Evolutionary conservation across 495 filamentous ascomycete species (phyloP).

Genomic region (Penicillium argentinense): DNA sequence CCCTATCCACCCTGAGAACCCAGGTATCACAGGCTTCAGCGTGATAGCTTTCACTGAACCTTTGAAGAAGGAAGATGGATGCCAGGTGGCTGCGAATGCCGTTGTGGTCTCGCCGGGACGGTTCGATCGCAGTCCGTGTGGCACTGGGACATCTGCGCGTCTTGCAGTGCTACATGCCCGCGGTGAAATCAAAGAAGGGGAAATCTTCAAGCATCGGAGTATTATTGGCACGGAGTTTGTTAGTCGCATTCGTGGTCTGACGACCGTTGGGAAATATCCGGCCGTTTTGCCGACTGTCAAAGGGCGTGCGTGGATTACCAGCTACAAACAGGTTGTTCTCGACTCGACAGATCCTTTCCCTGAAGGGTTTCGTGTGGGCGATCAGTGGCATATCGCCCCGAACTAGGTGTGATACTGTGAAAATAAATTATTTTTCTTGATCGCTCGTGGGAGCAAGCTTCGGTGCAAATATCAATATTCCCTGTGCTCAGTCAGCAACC

Average conservation of each 20-base stretch:
- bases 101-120: conserved; percentile 37
- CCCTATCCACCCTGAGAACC: conserved; percentile 36
- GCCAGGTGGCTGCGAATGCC: conserved; percentile 27
- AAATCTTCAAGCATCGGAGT: conserved; percentile 31
- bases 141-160: conserved; percentile 37
- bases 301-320: conserved; percentile 36
- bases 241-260: conserved; percentile 27
- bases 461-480: too few relatives aligned
- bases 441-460: too few relatives aligned
- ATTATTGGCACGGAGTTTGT: conserved; percentile 32
- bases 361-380: conserved; percentile 30
- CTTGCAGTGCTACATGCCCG: conserved; percentile 33
- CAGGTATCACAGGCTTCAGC: conserved; percentile 28
- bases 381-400: conserved; percentile 27
- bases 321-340: conserved; percentile 33
- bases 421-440: too few relatives aligned
- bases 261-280: conserved; percentile 24
- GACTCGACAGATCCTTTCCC: conserved; percentile 35
- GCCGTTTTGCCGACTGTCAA: conserved; percentile 34
- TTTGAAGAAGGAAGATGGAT: conserved; percentile 11
- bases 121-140: conserved; percentile 39
- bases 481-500: too few relatives aligned
- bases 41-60: conserved; percentile 29
- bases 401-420: conserved; percentile 2
- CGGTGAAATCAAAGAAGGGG: conserved; percentile 24